Base-by-base conservation (phyloP, 352 stramenopile genomes). In the Halophytophthora polymorphica region DNA sequence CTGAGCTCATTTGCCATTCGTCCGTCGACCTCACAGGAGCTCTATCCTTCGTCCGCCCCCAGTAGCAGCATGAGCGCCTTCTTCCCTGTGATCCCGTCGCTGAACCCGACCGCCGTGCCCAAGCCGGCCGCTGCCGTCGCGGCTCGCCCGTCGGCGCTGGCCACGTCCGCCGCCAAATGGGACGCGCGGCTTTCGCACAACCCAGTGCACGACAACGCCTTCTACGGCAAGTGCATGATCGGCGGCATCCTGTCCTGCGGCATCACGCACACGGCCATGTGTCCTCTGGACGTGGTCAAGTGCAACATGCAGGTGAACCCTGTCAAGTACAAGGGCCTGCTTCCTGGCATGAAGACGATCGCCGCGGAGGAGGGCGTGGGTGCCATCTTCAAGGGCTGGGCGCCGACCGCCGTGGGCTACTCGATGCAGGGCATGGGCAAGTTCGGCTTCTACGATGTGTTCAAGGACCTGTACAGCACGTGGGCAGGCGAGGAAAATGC, bases 361-460 rank as follows among this genome's bases (percentile, higher is more conserved):
- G 83, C 86, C 31, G 59, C 70, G 13, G 83, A 93, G 64, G 82
- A 95, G 59, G 86, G 86, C 39, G 17, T 69, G 11, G 36, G 52
- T 7, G 84, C 75, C 28, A 63, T 96, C 19, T 91, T 80, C 72
- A 96, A 95, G 69, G 88, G 88, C 39, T 96, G 83, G 85, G 69
- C 84, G 10, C 88, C 88, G 25, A 97, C 88, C 8, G 73, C 83
- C 19, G 73, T 96, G 55, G 88, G 88, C 18, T 97, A 97, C 74
- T 90, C 80, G 50, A 61, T 76, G 21, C 85, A 95, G 69, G 83
- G 83, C 40, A 64, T 90, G 40, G 90, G 73, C 74, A 93, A 93
- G 78, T 97, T 96, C 64, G 88, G 88, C 15, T 83, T 96, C 58
- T 96, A 96, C 69, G 88, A 97, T 71, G 78, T 91, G 74, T 97